phyloP scores from a whole-genome alignment of 768 basidiomycete genomes.

The Boletus rubropictus region DNA sequence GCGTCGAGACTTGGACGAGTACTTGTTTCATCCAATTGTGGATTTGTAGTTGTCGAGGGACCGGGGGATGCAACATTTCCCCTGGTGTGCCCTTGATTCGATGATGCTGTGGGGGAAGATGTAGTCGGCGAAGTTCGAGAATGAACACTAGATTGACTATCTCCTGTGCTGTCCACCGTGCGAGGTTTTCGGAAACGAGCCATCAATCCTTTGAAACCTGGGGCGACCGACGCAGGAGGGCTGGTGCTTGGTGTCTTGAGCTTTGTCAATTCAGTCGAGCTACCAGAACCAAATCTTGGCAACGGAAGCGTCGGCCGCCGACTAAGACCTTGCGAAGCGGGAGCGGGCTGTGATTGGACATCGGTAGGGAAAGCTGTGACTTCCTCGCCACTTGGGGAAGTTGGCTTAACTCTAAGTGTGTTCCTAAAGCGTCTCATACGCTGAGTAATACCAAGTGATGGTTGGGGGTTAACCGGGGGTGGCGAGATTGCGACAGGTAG shows the following conservation, averaged over 20 bases:
- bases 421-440: slow-evolving; percentile 70
- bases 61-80: slow-evolving; percentile 28
- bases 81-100: slow-evolving; percentile 29
- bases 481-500: slow-evolving; percentile 39
- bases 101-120: slow-evolving; percentile 32
- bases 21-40: slow-evolving; percentile 11
- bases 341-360: slow-evolving; percentile 31
- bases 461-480: slow-evolving; percentile 29
- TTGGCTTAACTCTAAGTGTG: slow-evolving; percentile 54
- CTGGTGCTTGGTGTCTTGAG: slow-evolving; percentile 52
- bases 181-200: slow-evolving; percentile 57
- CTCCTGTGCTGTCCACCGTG: slow-evolving; percentile 21
- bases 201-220: slow-evolving; percentile 77
- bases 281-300: slow-evolving; percentile 33
- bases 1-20: slow-evolving; percentile 23
- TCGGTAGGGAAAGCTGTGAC: slow-evolving; percentile 41
- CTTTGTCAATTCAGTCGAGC: slow-evolving; percentile 45
- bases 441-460: slow-evolving; percentile 53
- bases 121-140: slow-evolving; percentile 31
- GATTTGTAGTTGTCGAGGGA: slow-evolving; percentile 7
- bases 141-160: slow-evolving; percentile 29
- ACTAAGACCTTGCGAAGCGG: slow-evolving; percentile 34
- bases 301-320: slow-evolving; percentile 46
- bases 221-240: slow-evolving; percentile 67
- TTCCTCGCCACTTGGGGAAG: slow-evolving; percentile 47